Conservation (phyloP, 192 early-diverging fungal species). For the Backusella westeae region DNA sequence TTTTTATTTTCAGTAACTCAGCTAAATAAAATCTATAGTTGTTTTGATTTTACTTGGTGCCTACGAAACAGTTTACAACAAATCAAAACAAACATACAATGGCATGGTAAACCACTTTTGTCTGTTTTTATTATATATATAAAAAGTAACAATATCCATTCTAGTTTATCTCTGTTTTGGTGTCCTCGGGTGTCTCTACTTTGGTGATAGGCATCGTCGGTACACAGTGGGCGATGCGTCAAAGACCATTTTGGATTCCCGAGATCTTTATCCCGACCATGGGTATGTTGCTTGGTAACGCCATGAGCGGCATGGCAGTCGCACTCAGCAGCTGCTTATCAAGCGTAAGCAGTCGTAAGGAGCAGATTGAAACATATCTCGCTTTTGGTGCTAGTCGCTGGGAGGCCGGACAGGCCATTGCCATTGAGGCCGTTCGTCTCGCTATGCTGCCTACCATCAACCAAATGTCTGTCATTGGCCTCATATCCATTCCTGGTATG, state of each 20-base stretch:
- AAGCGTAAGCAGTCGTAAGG: constrained; percentile 42
- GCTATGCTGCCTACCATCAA: constrained; percentile 83
- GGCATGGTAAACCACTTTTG: constrained; percentile 61
- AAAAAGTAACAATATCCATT: neutral
- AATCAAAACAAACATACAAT: constrained; percentile 65
- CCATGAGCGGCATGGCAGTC: constrained; percentile 71
- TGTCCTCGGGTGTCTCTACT: constrained; percentile 50
- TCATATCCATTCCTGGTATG: constrained; percentile 86
- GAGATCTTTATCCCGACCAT: constrained; percentile 83
- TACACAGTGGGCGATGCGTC: constrained; percentile 67
- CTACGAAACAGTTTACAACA: constrained; percentile 70
- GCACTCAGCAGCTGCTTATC: constrained; percentile 61
- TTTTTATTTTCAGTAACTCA: neutral
- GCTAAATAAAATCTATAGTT: constrained; percentile 22
- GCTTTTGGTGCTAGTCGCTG: constrained; percentile 80
- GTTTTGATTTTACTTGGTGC: constrained; percentile 62
- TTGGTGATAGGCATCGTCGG: constrained; percentile 58
- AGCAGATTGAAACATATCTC: constrained; percentile 45
- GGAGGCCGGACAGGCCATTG: constrained; percentile 78
- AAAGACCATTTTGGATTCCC: constrained; percentile 68
- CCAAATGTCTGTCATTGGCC: constrained; percentile 80
- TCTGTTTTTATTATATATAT: neutral
- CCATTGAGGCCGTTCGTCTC: constrained; percentile 63
- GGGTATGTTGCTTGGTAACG: constrained; percentile 88
- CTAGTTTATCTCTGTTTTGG: constrained; percentile 49